Conservation (phyloP, 192 early-diverging fungal species). For the Coemansia sp. region DNA sequence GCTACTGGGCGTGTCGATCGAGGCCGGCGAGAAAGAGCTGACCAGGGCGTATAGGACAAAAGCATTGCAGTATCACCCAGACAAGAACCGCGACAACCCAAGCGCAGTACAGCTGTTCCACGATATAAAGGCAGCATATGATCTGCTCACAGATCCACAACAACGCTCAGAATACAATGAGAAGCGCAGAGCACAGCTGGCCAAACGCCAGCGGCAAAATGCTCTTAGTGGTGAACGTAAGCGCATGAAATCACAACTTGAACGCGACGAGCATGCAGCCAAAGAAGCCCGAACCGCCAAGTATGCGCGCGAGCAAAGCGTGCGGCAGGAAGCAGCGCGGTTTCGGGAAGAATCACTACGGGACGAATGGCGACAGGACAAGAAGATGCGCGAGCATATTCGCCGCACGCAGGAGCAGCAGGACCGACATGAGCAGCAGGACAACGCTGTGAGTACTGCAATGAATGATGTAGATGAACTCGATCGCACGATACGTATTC, state of each 20-base stretch:
- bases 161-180: conserved; percentile 34
- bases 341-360: conserved; percentile 29
- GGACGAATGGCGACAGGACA: conserved; percentile 25
- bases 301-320: conserved; percentile 8
- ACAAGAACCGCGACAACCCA: conserved; percentile 70
- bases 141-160: conserved; percentile 27
- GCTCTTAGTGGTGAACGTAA: conserved; percentile 34
- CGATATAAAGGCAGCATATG: conserved; percentile 38
- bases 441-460: not conserved
- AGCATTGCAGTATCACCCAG: conserved; percentile 88
- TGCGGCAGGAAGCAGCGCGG: conserved; percentile 32
- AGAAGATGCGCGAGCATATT: conserved; percentile 36
- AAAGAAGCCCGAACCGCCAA: conserved; percentile 12
- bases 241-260: conserved; percentile 48
- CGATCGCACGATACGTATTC: conserved; percentile 34
- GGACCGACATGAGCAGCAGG: conserved; percentile 4
- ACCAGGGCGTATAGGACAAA: conserved; percentile 74
- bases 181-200: conserved; percentile 20
- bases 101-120: conserved; percentile 30
- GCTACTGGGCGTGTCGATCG: conserved; percentile 72
- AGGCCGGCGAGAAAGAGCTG: conserved; percentile 75
- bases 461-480: conserved; percentile 35
- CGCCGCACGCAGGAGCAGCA: not conserved
- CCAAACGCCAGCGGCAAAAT: conserved; percentile 46
- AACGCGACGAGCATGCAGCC: conserved; percentile 26